Evolutionary conservation across 2,329 filamentous ascomycete species (phyloP).

Genomic region (Aspergillus fructus): DNA sequence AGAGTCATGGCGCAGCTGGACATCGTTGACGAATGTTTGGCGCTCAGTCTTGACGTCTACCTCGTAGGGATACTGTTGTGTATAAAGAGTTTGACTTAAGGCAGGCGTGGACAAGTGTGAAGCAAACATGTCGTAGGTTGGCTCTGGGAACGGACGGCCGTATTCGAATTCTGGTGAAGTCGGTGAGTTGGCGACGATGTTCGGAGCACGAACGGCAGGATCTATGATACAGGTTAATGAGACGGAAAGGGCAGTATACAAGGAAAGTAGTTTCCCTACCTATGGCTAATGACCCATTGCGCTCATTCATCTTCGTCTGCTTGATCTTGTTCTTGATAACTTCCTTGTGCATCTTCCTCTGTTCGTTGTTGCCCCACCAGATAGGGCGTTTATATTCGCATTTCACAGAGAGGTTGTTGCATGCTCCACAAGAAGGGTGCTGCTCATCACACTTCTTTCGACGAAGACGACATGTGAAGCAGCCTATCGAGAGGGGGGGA

Average conservation of each 20-base stretch:
- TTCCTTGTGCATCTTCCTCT: conserved; percentile 84
- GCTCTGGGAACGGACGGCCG: conserved; percentile 61
- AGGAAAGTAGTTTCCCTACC: conserved; percentile 26
- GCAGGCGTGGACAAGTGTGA: conserved; percentile 48
- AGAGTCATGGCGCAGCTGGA: conserved; percentile 81
- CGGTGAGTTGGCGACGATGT: conserved; percentile 54
- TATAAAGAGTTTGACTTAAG: conserved; percentile 60
- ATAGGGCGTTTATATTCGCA: conserved; percentile 96
- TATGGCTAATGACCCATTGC: conserved; percentile 57
- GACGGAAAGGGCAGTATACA: not conserved
- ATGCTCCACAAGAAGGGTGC: conserved; percentile 64
- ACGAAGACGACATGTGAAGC: conserved; percentile 66
- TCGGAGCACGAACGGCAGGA: conserved; percentile 16
- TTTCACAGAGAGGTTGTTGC: conserved; percentile 70
- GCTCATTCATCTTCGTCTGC: conserved; percentile 90
- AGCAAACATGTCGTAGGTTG: conserved; percentile 42
- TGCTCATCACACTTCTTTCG: conserved; percentile 70
- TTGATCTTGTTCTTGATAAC: conserved; percentile 97
- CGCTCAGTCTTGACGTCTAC: conserved; percentile 95
- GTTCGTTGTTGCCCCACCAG: conserved; percentile 96
- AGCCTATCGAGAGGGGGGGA: conserved; percentile 47
- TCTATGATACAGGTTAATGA: conserved; percentile 15
- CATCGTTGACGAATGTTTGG: conserved; percentile 89
- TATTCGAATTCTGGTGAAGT: conserved; percentile 65
- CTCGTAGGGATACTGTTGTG: conserved; percentile 73